Percentiles rank a stretch among this genome's conserved stretches.
Evolutionary conservation across 2,329 filamentous ascomycete genomes (phyloP).

Genomic region (Stagonosporopsis tanaceti): DNA sequence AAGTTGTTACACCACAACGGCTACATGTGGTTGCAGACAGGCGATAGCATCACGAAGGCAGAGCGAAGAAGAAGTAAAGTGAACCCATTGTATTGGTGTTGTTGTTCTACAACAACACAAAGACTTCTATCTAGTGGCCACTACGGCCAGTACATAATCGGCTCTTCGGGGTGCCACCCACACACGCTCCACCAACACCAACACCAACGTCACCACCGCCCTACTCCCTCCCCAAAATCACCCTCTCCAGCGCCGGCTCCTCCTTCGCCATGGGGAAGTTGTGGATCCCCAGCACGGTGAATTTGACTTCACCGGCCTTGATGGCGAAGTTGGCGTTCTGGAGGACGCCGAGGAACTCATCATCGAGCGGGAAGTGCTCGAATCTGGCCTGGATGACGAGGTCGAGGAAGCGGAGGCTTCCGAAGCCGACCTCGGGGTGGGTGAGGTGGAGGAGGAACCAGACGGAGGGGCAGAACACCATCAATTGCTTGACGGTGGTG

Average conservation of each 20-base stretch:
- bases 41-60: neutral
- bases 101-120: conserved; percentile 13
- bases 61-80: neutral
- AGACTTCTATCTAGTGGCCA: neutral
- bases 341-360: conserved; percentile 6
- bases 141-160: neutral
- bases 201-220: neutral
- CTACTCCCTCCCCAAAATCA: neutral
- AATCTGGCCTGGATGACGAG: conserved; percentile 19
- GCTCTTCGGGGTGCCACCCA: neutral
- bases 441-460: conserved; percentile 21
- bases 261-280: neutral
- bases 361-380: neutral
- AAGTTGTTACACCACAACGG: neutral
- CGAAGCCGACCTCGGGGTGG: conserved; percentile 5
- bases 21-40: neutral
- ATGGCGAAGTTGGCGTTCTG: conserved; percentile 15
- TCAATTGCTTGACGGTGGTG: conserved; percentile 12
- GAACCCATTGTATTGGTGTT: neutral
- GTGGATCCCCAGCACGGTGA: neutral
- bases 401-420: conserved; percentile 13
- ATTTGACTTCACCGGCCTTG: conserved; percentile 12
- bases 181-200: neutral
- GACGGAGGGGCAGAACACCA: conserved; percentile 20
- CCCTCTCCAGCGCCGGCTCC: conserved; percentile 1